Evolutionary conservation across 176 grass and related monocot genomes (phyloP).

Genomic region (Oryza meridionalis): DNA sequence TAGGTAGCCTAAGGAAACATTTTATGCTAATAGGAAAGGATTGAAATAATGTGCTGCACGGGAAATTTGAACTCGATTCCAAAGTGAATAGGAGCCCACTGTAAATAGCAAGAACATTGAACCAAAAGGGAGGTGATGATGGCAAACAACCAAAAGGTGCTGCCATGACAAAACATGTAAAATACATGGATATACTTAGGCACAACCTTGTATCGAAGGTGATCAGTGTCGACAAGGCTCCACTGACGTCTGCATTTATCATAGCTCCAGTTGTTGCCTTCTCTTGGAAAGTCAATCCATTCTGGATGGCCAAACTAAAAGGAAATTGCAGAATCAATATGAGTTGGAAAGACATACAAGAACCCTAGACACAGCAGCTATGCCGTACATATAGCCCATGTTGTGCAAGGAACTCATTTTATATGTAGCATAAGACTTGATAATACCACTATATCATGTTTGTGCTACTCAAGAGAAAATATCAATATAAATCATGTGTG

Average conservation of each 20-base stretch:
- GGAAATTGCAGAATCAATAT: slow-evolving; percentile 4
- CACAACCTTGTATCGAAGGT: slow-evolving; percentile 94
- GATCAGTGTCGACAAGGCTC: slow-evolving; percentile 88
- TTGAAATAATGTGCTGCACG: neutral
- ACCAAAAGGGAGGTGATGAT: slow-evolving; percentile 2
- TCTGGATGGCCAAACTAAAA: slow-evolving; percentile 98
- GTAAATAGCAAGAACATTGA: slow-evolving; percentile 29
- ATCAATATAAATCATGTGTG: neutral
- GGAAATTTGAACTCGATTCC: slow-evolving; percentile 8
- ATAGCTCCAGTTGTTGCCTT: slow-evolving; percentile 92
- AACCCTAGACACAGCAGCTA: neutral
- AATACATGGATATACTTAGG: neutral
- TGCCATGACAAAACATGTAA: neutral
- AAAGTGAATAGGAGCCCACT: neutral
- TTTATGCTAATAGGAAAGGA: neutral
- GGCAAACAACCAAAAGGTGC: slow-evolving; percentile 10
- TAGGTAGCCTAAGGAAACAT: neutral
- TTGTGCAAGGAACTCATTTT: neutral
- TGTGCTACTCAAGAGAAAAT: neutral
- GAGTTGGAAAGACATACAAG: slow-evolving; percentile 12
- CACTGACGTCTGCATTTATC: slow-evolving; percentile 98
- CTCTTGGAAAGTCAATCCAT: slow-evolving; percentile 99
- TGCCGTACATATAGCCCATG: neutral
- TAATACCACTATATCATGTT: slow-evolving; percentile 18
- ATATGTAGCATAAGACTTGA: slow-evolving; percentile 3